Conservation (phyloP, 1,284 basidiomycete species). For the Ceratobasidium sp. region DNA sequence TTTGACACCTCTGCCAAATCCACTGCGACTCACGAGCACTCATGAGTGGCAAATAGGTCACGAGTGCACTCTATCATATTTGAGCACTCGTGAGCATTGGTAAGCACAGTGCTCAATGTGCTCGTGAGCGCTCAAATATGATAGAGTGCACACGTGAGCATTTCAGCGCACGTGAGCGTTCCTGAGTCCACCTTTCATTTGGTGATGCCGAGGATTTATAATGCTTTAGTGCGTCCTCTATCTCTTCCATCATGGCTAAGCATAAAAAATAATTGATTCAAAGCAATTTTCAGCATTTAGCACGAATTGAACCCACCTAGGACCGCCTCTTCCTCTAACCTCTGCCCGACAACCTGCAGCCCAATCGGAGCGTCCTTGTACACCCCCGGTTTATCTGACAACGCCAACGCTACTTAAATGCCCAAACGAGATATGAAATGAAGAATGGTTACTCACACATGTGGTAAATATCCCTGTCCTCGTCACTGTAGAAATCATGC, state of each 20-base stretch:
- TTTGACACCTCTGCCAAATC: no score
- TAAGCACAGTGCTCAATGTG: no score
- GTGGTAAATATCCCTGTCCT: constrained; percentile 65
- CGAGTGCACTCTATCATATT: no score
- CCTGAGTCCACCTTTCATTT: no score
- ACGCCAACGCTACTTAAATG: no score
- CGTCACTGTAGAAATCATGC: constrained; percentile 60
- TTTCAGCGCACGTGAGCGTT: no score
- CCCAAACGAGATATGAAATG: no score
- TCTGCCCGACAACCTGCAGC: constrained; percentile 75
- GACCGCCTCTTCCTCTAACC: constrained; percentile 78
- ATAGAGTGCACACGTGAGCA: no score
- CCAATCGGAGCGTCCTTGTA: constrained; percentile 71
- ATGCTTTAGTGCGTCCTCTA: constrained; percentile 54
- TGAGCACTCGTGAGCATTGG: no score
- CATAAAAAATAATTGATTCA: background rate
- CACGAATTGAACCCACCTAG: constrained; percentile 8
- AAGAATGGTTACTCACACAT: constrained; percentile 62
- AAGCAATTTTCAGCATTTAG: background rate
- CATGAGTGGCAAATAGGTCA: no score
- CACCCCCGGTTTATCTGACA: constrained; percentile 66
- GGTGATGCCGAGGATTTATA: constrained; percentile 1
- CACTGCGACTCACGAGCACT: no score
- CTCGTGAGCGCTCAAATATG: no score
- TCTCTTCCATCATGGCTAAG: constrained; percentile 70